Evolutionary conservation across 495 filamentous ascomycete genomes (phyloP), one percentile per base, ranked within the genome.

Genomic region (Aspergillus affinis): DNA sequence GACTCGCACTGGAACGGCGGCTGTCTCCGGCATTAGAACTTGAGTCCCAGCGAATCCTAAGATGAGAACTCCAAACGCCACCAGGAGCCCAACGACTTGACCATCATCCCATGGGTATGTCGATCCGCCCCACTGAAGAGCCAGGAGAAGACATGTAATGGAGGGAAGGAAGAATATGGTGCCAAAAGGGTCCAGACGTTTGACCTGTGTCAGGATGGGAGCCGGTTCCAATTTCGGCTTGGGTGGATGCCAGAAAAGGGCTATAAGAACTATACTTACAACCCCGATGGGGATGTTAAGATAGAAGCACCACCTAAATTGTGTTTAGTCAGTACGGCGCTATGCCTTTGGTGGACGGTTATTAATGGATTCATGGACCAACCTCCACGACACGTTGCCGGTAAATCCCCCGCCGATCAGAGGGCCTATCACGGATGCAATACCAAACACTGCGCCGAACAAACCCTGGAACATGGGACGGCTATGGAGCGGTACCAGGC

Each of bases 271-370:
- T 13, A 77, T 59, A 2, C 76, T 66, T 10, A 78, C 73, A 23
- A 69, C 81, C 15, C 82, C 82, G 5, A 88, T 72, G 17, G 84
- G 83, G 29, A 87, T 76, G 60, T 85, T 86, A 61, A 86, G 82
- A 63, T 84, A 85, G 62, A 86, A 85, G 64, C 83, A 85, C 79
- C 78, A 83, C 74, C 83, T 79, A 80, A 75, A 69, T 30, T 80
- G 73, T 82, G n/a, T 13, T 20, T 26, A 21, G 8, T 49, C 18
- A 75, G 20, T 60, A 62, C 17, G 56, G 7, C 10, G 30, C 30
- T 3, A 12, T 6, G 1, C 1, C 7, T 8, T 32, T 6, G 30
- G 30, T 12, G 7, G 6, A 2, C 30, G 10, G 10, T 32, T 15
- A 65, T 69, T 17, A 72, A 65, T 19, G 62, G 56, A 50, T 64